A percentile compares a stretch with the other conserved stretches of the same genome.
These are phyloP conservation scores for Trichophyton verrucosum DNA, from an alignment of 2,329 filamentous ascomycete genomes.

Conservation along the genomic window DNA sequence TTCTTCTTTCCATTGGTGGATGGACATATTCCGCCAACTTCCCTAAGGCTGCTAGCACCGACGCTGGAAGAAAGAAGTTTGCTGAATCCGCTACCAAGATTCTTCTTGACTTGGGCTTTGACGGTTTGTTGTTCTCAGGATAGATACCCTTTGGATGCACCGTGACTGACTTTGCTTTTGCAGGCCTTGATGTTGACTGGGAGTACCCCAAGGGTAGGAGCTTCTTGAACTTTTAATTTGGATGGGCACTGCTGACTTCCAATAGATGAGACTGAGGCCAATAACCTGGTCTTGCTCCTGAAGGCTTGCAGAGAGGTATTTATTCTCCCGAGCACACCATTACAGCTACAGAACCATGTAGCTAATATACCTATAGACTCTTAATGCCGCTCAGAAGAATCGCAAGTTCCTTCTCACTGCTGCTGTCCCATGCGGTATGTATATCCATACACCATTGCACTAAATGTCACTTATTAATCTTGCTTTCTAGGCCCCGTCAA, in stretches of 20 bases:
- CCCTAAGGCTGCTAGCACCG: slow-evolving; percentile 51
- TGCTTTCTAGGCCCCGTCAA: slow-evolving; percentile 25
- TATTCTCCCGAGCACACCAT: background rate
- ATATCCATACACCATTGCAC: too few species aligned
- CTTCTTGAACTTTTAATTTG: background rate
- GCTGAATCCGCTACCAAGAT: slow-evolving; percentile 60
- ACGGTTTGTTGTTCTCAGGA: slow-evolving; percentile 22
- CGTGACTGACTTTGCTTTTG: background rate
- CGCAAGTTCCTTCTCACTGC: slow-evolving; percentile 38
- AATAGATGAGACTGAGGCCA: slow-evolving; percentile 32
- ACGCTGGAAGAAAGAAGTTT: slow-evolving; percentile 51
- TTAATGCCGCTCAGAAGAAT: slow-evolving; percentile 14
- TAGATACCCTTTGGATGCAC: background rate
- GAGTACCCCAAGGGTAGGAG: slow-evolving; percentile 33
- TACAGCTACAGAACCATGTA: background rate
- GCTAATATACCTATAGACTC: background rate
- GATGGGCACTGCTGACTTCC: background rate
- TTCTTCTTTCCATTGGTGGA: slow-evolving; percentile 70
- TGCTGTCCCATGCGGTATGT: slow-evolving; percentile 35
- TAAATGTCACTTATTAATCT: background rate
- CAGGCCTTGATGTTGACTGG: slow-evolving; percentile 37
- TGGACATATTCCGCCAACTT: slow-evolving; percentile 75
- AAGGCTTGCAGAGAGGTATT: slow-evolving; percentile 30
- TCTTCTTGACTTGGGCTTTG: slow-evolving; percentile 67
- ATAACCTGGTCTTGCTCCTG: slow-evolving; percentile 33